Conservation (phyloP, 2,329 filamentous ascomycete genomes). For the Cadophora malorum region DNA sequence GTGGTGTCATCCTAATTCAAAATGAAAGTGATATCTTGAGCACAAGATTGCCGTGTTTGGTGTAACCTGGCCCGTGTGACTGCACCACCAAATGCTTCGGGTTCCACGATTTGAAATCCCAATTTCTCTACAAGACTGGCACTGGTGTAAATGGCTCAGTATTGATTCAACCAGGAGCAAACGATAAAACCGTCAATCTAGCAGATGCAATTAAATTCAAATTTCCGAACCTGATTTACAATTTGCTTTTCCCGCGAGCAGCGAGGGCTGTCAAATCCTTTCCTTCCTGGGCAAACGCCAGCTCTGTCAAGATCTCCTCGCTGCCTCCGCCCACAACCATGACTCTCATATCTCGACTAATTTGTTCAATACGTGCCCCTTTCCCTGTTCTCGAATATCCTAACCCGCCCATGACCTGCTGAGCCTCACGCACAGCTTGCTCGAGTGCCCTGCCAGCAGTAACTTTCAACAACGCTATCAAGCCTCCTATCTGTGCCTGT, state of each 20-base stretch:
- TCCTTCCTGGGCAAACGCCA: slow-evolving; percentile 87
- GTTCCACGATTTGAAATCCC: no score
- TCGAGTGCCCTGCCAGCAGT: slow-evolving; percentile 91
- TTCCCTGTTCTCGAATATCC: slow-evolving; percentile 91
- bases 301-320: slow-evolving; percentile 96
- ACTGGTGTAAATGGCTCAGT: no score
- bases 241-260: neutral
- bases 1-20: no score
- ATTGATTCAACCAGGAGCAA: no score
- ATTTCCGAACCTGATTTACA: neutral
- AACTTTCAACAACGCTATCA: slow-evolving; percentile 90
- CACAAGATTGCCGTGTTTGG: no score
- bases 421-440: slow-evolving; percentile 94
- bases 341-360: slow-evolving; percentile 91
- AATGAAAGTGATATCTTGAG: no score
- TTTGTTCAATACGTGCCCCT: slow-evolving; percentile 86
- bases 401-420: slow-evolving; percentile 93
- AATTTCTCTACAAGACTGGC: no score
- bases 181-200: no score
- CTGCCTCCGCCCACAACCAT: slow-evolving; percentile 93
- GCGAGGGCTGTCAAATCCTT: slow-evolving; percentile 64
- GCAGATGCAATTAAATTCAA: no score
- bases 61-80: no score
- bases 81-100: no score
- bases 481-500: slow-evolving; percentile 84